Base-by-base conservation (phyloP, 2,329 filamentous ascomycete species). In the Hypoxylon rubiginosum region DNA sequence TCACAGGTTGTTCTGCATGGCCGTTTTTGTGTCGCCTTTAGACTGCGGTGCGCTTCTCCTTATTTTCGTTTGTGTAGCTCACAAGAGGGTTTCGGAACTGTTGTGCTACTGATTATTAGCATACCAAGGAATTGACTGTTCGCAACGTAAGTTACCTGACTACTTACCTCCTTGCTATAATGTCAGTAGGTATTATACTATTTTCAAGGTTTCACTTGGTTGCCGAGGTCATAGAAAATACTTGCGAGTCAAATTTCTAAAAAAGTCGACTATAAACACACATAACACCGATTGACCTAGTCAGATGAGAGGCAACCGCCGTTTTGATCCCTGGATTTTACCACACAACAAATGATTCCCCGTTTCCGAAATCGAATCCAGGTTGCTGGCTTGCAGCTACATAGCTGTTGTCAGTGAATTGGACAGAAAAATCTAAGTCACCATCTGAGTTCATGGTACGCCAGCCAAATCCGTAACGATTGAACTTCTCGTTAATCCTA, bases 401-500 rank as follows among this genome's bases (percentile, higher is more conserved):
- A 26, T 67, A 62, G 2, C 28, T 24, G 8, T 43, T 52, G 7
- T 21, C 2, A 26, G 52, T 10, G 17, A 64, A 67, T n/a, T 2
- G n/a, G 41, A 69, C 41, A 15, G 26, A 17, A 51, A 69, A 69
- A 41, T 69, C 64, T 13, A 68, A 53, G 45, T 68, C 67, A 9
- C 34, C 49, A 15, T 53, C 49, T 45, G 48, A 46, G 11, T 39
- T 7, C 15, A 8, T 21, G 0, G 8, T 5, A 15, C n/a, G 46
- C 66, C 63, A 66, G 15, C 57, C 60, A 26, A 61, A 61, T 15
- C 46, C 24, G 13, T 10, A 2, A 11, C 32, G 7, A 17, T 41
- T 2, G 28, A 52, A 56, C 15, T 34, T 10, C 36, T 66, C 49
- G 34, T 28, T 6, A 3, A 9, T 30, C 46, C 46, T 55, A 5